A percentile compares a stretch with the other conserved stretches of the same genome.
Conservation (phyloP, 2,329 filamentous ascomycete genomes). For the Aspergillus melleus region DNA sequence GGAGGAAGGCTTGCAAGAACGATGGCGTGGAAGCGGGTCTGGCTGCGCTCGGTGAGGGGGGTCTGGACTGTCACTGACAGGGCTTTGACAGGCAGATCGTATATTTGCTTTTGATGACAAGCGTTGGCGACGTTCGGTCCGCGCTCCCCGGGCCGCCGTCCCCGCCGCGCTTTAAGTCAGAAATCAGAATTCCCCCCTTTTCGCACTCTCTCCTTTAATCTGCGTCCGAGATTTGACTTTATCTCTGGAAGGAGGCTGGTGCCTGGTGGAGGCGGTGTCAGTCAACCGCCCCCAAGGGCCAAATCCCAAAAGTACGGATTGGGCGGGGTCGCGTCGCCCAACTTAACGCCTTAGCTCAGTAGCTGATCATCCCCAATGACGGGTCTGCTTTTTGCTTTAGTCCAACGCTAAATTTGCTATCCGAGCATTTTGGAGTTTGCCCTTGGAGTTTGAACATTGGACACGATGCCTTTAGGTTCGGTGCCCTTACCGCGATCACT, state of each 20-base stretch:
- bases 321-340: too few species aligned
- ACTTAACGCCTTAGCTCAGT: too few species aligned
- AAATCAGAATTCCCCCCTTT: neutral
- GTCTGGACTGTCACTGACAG: constrained; percentile 4
- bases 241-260: too few species aligned
- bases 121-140: constrained; percentile 20
- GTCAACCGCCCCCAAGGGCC: too few species aligned
- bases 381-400: too few species aligned
- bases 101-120: constrained; percentile 18
- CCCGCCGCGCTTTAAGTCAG: constrained; percentile 3
- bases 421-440: too few species aligned
- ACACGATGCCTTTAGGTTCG: too few species aligned
- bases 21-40: neutral
- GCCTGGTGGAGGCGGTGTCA: too few species aligned
- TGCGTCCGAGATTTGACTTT: too few species aligned
- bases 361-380: too few species aligned
- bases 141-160: constrained; percentile 19
- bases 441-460: too few species aligned
- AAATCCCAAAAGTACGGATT: neutral
- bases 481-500: neutral
- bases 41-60: constrained; percentile 5
- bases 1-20: neutral
- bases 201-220: neutral
- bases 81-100: constrained; percentile 17
- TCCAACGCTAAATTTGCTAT: too few species aligned